These are phyloP conservation scores for Pinus tabuliformis DNA, from an alignment of 75 land plant genomes.

Conservation along the genomic window DNA sequence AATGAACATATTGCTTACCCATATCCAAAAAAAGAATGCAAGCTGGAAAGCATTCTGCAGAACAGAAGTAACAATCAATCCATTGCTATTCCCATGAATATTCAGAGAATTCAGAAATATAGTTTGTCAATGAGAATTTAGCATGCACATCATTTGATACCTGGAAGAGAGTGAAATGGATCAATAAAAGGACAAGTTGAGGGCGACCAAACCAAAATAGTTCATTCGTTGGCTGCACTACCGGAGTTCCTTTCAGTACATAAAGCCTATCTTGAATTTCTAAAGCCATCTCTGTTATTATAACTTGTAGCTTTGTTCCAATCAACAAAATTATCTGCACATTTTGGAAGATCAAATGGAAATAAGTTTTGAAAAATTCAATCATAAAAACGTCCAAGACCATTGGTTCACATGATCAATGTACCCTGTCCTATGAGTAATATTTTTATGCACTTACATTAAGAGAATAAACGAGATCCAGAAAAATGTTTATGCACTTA, in stretches of 20 bases:
- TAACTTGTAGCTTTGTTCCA: slow-evolving; percentile 76
- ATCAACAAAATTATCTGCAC: slow-evolving; percentile 58
- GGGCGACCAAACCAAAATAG: slow-evolving; percentile 77
- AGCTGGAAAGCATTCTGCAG: slow-evolving; percentile 49
- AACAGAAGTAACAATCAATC: neutral
- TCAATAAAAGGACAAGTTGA: slow-evolving; percentile 33
- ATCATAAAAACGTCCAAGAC: neutral
- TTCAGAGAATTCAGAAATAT: neutral
- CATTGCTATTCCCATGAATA: neutral
- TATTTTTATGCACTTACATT: slow-evolving; percentile 34
- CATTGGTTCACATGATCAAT: neutral
- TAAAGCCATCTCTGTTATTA: slow-evolving; percentile 60
- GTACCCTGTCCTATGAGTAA: neutral
- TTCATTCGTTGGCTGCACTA: slow-evolving; percentile 54
- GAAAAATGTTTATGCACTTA: slow-evolving; percentile 38
- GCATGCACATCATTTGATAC: neutral
- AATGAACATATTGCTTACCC: slow-evolving; percentile 18
- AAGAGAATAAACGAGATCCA: slow-evolving; percentile 71
- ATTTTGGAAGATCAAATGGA: neutral
- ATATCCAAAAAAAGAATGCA: slow-evolving; percentile 39
- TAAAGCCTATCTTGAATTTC: slow-evolving; percentile 34
- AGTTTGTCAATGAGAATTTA: neutral
- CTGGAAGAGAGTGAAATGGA: slow-evolving; percentile 81
- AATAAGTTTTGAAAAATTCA: slow-evolving; percentile 13
- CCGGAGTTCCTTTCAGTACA: slow-evolving; percentile 48